phyloP scores from a whole-genome alignment of 257 asterid species.

The Solanum acaule region DNA sequence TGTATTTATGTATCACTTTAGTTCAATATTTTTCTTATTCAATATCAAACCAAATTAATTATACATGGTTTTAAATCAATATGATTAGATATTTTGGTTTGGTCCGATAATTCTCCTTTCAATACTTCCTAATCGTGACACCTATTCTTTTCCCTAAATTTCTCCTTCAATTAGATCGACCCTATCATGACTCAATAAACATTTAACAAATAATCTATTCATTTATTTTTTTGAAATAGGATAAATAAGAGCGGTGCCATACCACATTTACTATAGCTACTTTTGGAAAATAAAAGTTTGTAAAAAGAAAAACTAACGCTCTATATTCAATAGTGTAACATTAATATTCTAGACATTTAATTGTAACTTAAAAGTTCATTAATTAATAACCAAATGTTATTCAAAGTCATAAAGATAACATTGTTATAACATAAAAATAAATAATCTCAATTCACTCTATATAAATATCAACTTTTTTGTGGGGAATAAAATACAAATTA shows the following conservation, averaged over 20 bases:
- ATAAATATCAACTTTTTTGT: background rate
- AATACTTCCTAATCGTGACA: background rate
- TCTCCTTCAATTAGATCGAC: background rate
- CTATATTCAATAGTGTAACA: background rate
- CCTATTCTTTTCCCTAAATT: background rate
- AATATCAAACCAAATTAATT: background rate
- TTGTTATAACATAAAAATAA: background rate
- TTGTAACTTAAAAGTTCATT: background rate
- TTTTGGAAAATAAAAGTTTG: background rate
- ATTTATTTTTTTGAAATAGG: background rate
- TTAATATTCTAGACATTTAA: background rate
- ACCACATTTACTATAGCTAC: background rate
- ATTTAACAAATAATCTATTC: background rate
- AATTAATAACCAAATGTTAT: background rate
- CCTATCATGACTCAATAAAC: background rate
- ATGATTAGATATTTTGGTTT: background rate
- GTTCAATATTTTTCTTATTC: background rate
- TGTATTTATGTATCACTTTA: background rate
- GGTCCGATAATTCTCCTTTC: background rate
- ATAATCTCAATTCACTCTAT: background rate
- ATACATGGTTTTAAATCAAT: background rate
- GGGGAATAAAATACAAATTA: background rate
- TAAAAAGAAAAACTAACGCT: background rate
- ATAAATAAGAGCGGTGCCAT: background rate
- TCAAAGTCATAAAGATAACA: background rate